phyloP scores from a whole-genome alignment of 1,139 yeast species.

The Yamadazyma songkhlaensis region DNA sequence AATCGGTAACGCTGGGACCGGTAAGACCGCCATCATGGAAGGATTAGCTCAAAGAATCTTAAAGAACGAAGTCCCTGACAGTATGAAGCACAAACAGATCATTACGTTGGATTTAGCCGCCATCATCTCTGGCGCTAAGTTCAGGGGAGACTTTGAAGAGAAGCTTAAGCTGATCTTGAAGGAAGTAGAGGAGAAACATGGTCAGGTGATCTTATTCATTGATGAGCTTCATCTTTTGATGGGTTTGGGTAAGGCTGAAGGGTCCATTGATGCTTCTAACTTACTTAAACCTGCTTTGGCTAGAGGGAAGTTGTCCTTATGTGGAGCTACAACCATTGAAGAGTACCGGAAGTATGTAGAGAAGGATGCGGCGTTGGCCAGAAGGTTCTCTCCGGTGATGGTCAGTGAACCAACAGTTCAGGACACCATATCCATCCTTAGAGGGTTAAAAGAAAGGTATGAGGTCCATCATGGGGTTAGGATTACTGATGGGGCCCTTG shows the following conservation, averaged over 20 bases:
- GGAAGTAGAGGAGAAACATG: constrained; percentile 82
- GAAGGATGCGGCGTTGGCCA: constrained; percentile 86
- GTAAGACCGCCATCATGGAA: constrained; percentile 95
- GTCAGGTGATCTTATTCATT: constrained; percentile 77
- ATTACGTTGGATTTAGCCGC: constrained; percentile 86
- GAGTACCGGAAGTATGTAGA: constrained; percentile 86
- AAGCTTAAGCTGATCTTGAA: constrained; percentile 79
- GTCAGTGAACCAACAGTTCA: constrained; percentile 90
- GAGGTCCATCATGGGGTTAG: constrained; percentile 99
- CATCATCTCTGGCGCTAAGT: constrained; percentile 90
- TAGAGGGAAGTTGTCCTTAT: constrained; percentile 87
- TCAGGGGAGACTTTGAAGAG: constrained; percentile 93
- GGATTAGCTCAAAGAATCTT: constrained; percentile 93
- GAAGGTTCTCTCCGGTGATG: constrained; percentile 88
- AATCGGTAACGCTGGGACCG: constrained; percentile 96
- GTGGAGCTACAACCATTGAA: constrained; percentile 93
- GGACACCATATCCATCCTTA: constrained; percentile 85
- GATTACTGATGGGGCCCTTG: constrained; percentile 87
- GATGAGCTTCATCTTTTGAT: constrained; percentile 90
- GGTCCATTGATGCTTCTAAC: constrained; percentile 94
- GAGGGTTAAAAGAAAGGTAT: constrained; percentile 91
- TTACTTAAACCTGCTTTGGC: constrained; percentile 92
- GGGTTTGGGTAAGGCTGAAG: constrained; percentile 94
- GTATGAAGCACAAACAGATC: constrained; percentile 80
- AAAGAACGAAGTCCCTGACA: constrained; percentile 91